Evolutionary conservation across 2,329 filamentous ascomycete genomes (phyloP), one percentile per base, ranked within the genome.

Genomic region (Venturia oleaginea): DNA sequence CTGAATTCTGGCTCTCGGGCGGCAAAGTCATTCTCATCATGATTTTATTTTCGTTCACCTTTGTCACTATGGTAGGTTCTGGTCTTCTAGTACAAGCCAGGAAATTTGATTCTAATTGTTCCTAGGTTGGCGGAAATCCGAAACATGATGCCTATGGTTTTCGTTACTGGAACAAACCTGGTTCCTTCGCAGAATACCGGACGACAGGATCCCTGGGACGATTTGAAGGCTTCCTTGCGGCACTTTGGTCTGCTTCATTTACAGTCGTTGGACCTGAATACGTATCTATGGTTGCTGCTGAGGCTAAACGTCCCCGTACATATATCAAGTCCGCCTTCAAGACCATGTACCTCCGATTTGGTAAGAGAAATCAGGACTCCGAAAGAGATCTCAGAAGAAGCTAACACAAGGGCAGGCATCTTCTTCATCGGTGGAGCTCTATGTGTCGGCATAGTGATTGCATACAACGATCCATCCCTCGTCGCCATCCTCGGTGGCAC

Each of bases 1-100:
- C 77, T 4, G 79, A 81, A 67, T 81, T 81, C 66, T 80, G 77
- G 70, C 71, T 80, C 32, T 76, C 79, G 0, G 73, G 74, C 65
- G 75, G 75, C 68, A 79, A 79, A 66, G 69, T 79, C 46, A 30
- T 72, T 2, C 69, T 74, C 13, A 71, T 75, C 55, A 59, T 72
- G 38, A 69, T 71, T 34, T 67, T 75, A 19, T 73, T 73, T 64
- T 65, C 54, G 57, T 75, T 75, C 69, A 79, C 78, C n/a, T 76
- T 80, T 65, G 68, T 80, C 64, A 78, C 77, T 66, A 80, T 75
- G 72, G 66, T 76, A 37, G 11, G 24, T 27, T 4, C 46, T 10
- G 13, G 13, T 51, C 46, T 13, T 11, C 46, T 15, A 51, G 22
- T 27, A 13, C 11, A 10, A 51, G 22, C 11, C 4, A 27, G 11